Evolutionary conservation across 164 flowering plant genomes (phyloP), one percentile per base, ranked within the genome.

Genomic region (Macadamia integrifolia): DNA sequence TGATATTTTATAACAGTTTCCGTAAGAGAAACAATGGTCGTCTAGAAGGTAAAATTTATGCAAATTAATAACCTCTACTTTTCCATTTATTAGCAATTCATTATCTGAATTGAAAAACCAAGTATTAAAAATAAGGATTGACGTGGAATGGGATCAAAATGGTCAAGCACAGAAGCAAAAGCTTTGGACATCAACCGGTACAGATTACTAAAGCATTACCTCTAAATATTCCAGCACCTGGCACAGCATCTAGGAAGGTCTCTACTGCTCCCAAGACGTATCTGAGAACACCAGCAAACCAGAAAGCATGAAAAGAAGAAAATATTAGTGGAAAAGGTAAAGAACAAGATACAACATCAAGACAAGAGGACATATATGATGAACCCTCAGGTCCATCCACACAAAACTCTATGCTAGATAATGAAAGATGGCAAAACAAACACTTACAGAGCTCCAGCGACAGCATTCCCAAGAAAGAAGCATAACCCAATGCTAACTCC

Each of bases 201-300:
- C 58, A 61, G 65, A 49, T 58, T 43, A 17, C 71, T 48, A 29
- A 35, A 72, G 62, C 6, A 53, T 72, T 81, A 95, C 99, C 98
- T 85, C 75, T 83, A 74, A 95, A 92, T 67, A 95, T 86, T 23
- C 94, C 98, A 73, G 99, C 99, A 76, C 75, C 73, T 61, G 99
- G 99, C 53, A 95, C 86, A 64, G 99, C 99, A 80, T 83, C 85
- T 67, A 95, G 76, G 70, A 95, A 92, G 60, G 98, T 95, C 78
- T 92, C 99, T 23, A 95, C 94, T 75, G 99, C 99, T 85, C 98
- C 99, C 86, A 95, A 81, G 46, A 95, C 98, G 80, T 95, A 95
- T n/a, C 99, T 95, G 79, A 63, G 75, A 56, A 64, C 78, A 74
- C 23, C 71, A 67, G 10, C 30, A 58, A 60, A 73, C 40, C 65